A percentile compares a stretch with the other conserved stretches of the same genome.
Evolutionary conservation across 257 asterid genomes (phyloP).

Genomic region (Nicotiana otophora): DNA sequence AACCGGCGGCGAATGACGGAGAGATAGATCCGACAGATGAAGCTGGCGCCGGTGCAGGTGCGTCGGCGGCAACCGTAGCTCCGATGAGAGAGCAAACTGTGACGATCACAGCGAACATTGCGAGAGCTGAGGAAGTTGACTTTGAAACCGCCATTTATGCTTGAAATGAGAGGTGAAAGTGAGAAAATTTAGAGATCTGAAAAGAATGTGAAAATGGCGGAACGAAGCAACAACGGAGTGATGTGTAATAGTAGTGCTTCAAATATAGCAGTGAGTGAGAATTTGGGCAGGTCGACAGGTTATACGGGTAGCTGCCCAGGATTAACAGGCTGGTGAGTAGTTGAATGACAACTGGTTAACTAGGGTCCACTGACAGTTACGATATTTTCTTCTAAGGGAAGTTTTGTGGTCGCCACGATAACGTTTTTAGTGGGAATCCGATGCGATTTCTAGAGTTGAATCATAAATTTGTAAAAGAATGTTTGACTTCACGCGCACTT

Average conservation of each 20-base stretch:
- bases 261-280: constrained; percentile 14
- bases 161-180: background rate
- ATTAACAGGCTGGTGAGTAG: constrained; percentile 42
- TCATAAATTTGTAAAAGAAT: background rate
- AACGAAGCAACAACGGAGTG: background rate
- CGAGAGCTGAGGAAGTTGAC: constrained; percentile 15
- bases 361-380: constrained; percentile 13
- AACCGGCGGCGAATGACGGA: constrained; percentile 8
- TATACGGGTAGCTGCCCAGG: constrained; percentile 48
- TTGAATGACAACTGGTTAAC: background rate
- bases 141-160: constrained; percentile 35
- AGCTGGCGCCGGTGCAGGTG: constrained; percentile 43
- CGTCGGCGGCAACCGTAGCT: constrained; percentile 30
- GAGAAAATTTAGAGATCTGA: constrained; percentile 2
- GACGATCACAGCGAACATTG: constrained; percentile 17
- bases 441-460: background rate
- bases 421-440: background rate
- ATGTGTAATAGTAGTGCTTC: background rate
- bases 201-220: background rate
- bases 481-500: background rate
- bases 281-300: constrained; percentile 35
- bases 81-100: constrained; percentile 33
- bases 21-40: constrained; percentile 32
- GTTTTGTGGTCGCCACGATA: background rate
- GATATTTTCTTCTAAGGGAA: background rate